phyloP scores from a whole-genome alignment of 805 yeast species.

The Ogataea allantospora region DNA sequence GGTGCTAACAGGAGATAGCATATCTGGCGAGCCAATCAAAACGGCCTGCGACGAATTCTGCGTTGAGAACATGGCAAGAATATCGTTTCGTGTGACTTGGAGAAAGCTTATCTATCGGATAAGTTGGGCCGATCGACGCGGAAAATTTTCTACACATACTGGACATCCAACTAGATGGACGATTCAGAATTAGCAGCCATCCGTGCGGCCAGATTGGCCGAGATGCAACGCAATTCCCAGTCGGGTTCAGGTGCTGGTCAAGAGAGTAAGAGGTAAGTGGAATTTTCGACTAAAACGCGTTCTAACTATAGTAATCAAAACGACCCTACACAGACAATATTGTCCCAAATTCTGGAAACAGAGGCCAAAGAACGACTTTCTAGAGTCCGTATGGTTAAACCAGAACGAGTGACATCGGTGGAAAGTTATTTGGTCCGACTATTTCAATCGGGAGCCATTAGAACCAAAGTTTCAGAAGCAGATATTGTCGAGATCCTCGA shows the following conservation, averaged over 20 bases:
- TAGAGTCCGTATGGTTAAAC: slow-evolving; percentile 83
- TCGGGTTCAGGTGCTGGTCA: slow-evolving; percentile 22
- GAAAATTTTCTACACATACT: slow-evolving; percentile 3
- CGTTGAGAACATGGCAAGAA: neutral
- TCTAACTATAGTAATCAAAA: slow-evolving; percentile 11
- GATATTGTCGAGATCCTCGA: slow-evolving; percentile 83
- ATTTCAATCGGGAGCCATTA: slow-evolving; percentile 73
- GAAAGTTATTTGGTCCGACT: slow-evolving; percentile 74
- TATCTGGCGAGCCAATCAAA: neutral
- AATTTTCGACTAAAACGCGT: neutral
- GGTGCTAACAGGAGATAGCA: slow-evolving; percentile 4
- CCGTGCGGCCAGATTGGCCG: slow-evolving; percentile 87
- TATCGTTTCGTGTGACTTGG: neutral
- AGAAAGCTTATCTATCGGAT: slow-evolving; percentile 3
- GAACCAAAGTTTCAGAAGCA: slow-evolving; percentile 70
- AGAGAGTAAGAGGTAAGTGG: slow-evolving; percentile 20
- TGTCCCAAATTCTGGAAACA: slow-evolving; percentile 74
- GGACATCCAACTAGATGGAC: slow-evolving; percentile 52
- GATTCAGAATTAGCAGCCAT: slow-evolving; percentile 86
- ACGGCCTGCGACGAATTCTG: neutral
- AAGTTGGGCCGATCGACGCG: slow-evolving; percentile 18
- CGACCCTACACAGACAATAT: slow-evolving; percentile 31
- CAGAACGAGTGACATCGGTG: slow-evolving; percentile 86
- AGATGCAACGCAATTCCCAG: slow-evolving; percentile 62
- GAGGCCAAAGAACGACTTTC: slow-evolving; percentile 85